These are phyloP conservation scores for Coprinopsis marcescibilis DNA, from an alignment of 768 basidiomycete species.

Conservation along the genomic window DNA sequence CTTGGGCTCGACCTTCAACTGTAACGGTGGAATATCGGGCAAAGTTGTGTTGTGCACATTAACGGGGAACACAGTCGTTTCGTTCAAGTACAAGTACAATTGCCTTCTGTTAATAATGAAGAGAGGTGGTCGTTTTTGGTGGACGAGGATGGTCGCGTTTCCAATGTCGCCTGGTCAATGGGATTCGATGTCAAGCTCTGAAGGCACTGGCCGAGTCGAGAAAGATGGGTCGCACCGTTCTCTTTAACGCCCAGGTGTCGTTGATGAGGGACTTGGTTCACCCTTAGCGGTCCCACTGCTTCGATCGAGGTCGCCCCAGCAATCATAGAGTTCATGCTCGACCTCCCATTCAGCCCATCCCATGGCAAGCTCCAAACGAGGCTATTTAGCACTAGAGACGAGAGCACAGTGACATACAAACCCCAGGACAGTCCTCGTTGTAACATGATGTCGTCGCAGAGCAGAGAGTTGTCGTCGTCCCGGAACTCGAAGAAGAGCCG, in stretches of 20 bases:
- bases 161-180: constrained; percentile 18
- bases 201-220: neutral
- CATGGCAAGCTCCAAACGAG: neutral
- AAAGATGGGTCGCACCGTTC: neutral
- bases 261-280: constrained; percentile 1
- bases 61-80: constrained; percentile 48
- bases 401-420: neutral
- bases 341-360: constrained; percentile 2
- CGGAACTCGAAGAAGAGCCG: neutral
- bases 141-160: constrained; percentile 39
- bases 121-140: constrained; percentile 32
- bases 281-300: constrained; percentile 1
- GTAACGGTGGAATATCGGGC: constrained; percentile 32
- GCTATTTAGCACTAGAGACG: neutral
- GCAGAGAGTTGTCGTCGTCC: neutral
- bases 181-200: neutral
- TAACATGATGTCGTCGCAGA: neutral
- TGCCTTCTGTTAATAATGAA: constrained; percentile 51
- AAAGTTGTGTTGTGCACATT: constrained; percentile 47
- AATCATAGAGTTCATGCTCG: neutral
- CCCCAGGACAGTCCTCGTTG: neutral
- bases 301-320: neutral
- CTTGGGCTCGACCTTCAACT: constrained; percentile 38
- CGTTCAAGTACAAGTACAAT: constrained; percentile 51
- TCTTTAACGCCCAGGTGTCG: constrained; percentile 1